Evolutionary conservation across 331 rosid genomes (phyloP).

Genomic region (Prunus yedoensis): DNA sequence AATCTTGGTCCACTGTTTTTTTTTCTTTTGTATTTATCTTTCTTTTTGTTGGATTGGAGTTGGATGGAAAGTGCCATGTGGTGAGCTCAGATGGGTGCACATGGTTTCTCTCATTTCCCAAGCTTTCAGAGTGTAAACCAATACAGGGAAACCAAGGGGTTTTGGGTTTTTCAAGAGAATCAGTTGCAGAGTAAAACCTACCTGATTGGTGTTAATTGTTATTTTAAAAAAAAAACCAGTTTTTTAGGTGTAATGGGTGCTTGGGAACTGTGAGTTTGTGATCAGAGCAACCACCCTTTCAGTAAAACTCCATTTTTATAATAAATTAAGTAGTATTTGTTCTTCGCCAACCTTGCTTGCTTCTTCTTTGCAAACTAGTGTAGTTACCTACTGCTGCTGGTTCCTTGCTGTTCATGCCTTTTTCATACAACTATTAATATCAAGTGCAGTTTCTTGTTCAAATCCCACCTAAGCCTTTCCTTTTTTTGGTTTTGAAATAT

Average conservation of each 20-base stretch:
- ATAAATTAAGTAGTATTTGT: background rate
- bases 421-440: conserved; percentile 13
- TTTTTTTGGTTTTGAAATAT: background rate
- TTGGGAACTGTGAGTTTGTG: conserved; percentile 51
- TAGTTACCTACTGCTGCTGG: conserved; percentile 6
- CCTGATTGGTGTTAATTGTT: conserved; percentile 26
- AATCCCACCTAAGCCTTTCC: conserved; percentile 5
- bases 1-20: background rate
- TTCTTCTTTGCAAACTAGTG: conserved; percentile 28
- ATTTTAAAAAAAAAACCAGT: background rate
- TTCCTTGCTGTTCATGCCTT: conserved; percentile 23
- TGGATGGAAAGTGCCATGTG: conserved; percentile 64
- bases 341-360: conserved; percentile 21
- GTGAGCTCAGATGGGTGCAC: conserved; percentile 79
- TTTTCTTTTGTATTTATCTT: background rate
- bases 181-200: conserved; percentile 40
- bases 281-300: conserved; percentile 18
- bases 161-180: conserved; percentile 57
- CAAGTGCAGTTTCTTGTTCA: conserved; percentile 14
- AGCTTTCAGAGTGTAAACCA: conserved; percentile 30
- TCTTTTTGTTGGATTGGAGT: conserved; percentile 29
- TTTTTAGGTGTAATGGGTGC: conserved; percentile 27
- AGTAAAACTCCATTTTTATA: conserved; percentile 9
- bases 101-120: conserved; percentile 70
- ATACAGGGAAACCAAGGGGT: conserved; percentile 31